Evolutionary conservation across 345 rosid genomes (phyloP).

Genomic region (Psidium guajava): DNA sequence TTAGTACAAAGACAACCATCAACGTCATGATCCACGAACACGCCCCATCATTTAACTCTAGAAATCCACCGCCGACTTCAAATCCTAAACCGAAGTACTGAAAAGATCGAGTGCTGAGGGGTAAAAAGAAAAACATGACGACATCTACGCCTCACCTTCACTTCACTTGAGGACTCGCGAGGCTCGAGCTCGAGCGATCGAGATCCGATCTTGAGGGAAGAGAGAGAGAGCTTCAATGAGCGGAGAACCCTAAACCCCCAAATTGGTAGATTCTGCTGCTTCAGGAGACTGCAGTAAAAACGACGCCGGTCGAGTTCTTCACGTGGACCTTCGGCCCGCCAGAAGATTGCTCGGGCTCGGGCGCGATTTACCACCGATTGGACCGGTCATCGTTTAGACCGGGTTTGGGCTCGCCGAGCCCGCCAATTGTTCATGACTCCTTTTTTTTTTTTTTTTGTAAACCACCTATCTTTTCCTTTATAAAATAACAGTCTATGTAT

Average conservation of each 20-base stretch:
- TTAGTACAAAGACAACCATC: background rate
- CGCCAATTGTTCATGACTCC: background rate
- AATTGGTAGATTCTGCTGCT: background rate
- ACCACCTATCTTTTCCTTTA: background rate
- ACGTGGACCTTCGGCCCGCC: background rate
- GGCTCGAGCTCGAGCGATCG: background rate
- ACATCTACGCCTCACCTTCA: background rate
- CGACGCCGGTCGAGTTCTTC: background rate
- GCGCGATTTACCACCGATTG: background rate
- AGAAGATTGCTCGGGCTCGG: background rate
- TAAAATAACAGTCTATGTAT: background rate
- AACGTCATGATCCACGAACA: background rate
- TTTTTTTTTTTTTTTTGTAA: too few relatives aligned
- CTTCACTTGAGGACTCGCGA: background rate
- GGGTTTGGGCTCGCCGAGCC: background rate
- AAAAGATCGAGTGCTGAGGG: background rate
- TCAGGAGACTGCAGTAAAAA: rapidly evolving
- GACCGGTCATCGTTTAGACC: background rate
- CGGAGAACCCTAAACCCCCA: background rate
- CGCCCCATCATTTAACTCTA: background rate
- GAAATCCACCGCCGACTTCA: background rate
- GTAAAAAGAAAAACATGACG: background rate
- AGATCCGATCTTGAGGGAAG: background rate
- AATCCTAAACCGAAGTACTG: background rate
- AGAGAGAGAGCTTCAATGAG: background rate